These are phyloP conservation scores for Colletotrichum melonis DNA, from an alignment of 2,329 filamentous ascomycete genomes.

Conservation along the genomic window DNA sequence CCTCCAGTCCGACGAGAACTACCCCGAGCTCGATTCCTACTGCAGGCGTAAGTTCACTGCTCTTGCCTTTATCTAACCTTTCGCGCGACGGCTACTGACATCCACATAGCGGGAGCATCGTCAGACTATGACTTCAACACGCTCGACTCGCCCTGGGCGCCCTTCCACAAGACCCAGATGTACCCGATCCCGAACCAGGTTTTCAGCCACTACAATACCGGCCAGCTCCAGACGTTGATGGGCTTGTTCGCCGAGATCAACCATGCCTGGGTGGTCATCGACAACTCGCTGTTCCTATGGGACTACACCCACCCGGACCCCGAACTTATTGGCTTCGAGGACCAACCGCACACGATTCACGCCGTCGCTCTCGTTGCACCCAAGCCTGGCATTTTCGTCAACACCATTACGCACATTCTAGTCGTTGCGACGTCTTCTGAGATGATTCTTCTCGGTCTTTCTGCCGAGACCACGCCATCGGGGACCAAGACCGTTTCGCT, in stretches of 20 bases:
- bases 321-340: constrained; percentile 91
- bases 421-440: constrained; percentile 89
- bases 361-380: constrained; percentile 90
- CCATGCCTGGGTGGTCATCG: constrained; percentile 95
- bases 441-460: constrained; percentile 88
- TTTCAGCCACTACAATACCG: constrained; percentile 90
- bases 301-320: constrained; percentile 95
- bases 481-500: constrained; percentile 81
- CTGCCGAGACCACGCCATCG: constrained; percentile 72
- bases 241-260: constrained; percentile 94
- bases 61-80: not conserved
- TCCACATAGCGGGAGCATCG: constrained; percentile 80
- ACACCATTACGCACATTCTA: constrained; percentile 86
- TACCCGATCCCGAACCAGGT: constrained; percentile 93
- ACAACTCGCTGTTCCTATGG: constrained; percentile 97
- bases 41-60: constrained; percentile 76
- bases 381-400: constrained; percentile 87
- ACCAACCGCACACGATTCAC: constrained; percentile 87
- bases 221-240: constrained; percentile 91
- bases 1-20: constrained; percentile 80
- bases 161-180: constrained; percentile 87
- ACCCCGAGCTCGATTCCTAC: constrained; percentile 90
- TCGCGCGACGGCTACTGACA: constrained; percentile 39
- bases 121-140: constrained; percentile 88
- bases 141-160: constrained; percentile 78